Evolutionary conservation across 805 yeast species (phyloP).

Genomic region (Saccharomycopsis javanensis): DNA sequence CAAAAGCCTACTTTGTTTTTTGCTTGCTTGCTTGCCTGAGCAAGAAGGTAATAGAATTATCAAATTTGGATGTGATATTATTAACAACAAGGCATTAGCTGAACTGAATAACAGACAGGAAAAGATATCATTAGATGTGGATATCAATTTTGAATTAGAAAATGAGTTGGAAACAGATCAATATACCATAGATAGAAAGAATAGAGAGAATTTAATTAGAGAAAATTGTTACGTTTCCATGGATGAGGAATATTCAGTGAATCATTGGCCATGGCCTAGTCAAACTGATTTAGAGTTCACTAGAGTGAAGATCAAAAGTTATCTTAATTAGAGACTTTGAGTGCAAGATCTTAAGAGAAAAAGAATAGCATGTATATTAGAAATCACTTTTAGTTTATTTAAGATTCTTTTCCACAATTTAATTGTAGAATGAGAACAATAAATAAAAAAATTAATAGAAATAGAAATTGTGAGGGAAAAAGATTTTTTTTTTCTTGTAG

Average conservation of each 20-base stretch:
- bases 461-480: not conserved
- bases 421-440: not conserved
- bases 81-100: not conserved
- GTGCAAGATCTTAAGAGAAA: not conserved
- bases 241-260: constrained; percentile 8
- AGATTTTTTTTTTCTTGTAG: not conserved
- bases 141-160: not conserved
- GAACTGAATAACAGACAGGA: not conserved
- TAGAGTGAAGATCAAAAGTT: not conserved
- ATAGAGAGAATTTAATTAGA: not conserved
- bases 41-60: not conserved
- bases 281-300: constrained; percentile 6
- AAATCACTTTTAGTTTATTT: not conserved
- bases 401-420: not conserved
- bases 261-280: constrained; percentile 19
- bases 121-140: not conserved
- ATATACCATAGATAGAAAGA: not conserved
- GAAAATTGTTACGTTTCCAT: constrained; percentile 4
- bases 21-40: not conserved
- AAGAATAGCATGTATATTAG: not conserved
- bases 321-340: not conserved
- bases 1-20: constrained; percentile 23
- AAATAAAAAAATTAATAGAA: not conserved
- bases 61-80: not conserved
- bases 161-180: not conserved